These are phyloP conservation scores for Rhodosporidiobolus sp. DNA, from an alignment of 768 basidiomycete species.

Conservation along the genomic window DNA sequence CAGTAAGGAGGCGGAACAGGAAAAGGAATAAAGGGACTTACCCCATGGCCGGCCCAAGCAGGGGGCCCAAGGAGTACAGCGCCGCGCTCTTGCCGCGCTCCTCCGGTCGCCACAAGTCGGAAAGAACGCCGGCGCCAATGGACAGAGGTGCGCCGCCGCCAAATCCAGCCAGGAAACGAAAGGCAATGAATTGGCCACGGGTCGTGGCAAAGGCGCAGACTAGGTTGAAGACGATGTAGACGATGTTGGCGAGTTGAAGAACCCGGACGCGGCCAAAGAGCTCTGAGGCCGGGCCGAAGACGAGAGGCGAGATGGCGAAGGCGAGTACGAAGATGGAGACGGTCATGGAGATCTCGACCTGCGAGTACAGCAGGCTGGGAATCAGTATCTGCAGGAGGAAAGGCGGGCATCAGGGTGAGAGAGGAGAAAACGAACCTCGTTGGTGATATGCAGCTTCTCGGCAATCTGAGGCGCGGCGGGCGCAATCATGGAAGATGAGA, in stretches of 20 bases:
- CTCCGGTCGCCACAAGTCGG: constrained; percentile 44
- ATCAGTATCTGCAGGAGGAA: background rate
- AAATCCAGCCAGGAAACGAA: constrained; percentile 66
- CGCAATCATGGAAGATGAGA: constrained; percentile 72
- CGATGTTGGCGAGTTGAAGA: constrained; percentile 63
- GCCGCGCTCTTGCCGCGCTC: constrained; percentile 44
- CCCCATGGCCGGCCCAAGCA: constrained; percentile 27
- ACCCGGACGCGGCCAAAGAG: constrained; percentile 66
- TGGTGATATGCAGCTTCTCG: constrained; percentile 59
- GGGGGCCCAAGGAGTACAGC: constrained; percentile 33
- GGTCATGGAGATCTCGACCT: constrained; percentile 57
- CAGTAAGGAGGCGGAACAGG: background rate
- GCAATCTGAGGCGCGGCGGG: constrained; percentile 61
- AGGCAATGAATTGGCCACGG: constrained; percentile 60
- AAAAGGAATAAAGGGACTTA: background rate
- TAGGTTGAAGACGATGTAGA: constrained; percentile 60
- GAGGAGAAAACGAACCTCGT: constrained; percentile 14
- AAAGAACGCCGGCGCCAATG: constrained; percentile 61
- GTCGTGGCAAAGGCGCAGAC: constrained; percentile 63
- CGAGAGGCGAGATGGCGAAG: constrained; percentile 37
- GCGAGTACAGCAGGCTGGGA: too few species aligned
- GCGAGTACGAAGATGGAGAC: constrained; percentile 60
- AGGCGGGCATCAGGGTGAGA: too few species aligned
- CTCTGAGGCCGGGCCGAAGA: constrained; percentile 61
- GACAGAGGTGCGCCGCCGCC: constrained; percentile 70